These are phyloP conservation scores for Erigeron canadensis DNA, from an alignment of 129 eudicot genomes.

Conservation along the genomic window DNA sequence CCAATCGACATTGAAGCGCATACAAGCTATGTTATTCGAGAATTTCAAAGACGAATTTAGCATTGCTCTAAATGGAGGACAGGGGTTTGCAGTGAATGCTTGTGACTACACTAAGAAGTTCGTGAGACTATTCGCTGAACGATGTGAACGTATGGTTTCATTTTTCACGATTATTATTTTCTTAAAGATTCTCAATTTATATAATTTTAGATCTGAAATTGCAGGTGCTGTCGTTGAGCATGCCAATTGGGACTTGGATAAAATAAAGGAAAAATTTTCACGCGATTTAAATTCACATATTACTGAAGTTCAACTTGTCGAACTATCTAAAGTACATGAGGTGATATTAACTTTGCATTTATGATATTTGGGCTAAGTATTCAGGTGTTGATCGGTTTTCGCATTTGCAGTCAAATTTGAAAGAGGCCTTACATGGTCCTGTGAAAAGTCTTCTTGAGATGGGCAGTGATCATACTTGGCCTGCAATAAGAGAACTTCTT, in stretches of 20 bases:
- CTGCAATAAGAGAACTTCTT: constrained; percentile 73
- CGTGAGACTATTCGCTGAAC: constrained; percentile 53
- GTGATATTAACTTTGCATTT: constrained; percentile 27
- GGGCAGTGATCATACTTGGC: constrained; percentile 81
- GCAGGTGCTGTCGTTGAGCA: constrained; percentile 66
- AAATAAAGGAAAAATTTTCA: constrained; percentile 62
- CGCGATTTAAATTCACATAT: constrained; percentile 74
- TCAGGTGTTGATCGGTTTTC: no score
- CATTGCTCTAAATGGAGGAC: constrained; percentile 59
- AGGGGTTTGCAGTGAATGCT: constrained; percentile 70
- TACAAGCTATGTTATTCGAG: constrained; percentile 58
- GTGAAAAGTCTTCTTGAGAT: constrained; percentile 76
- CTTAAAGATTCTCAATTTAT: no score
- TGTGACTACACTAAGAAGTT: constrained; percentile 46
- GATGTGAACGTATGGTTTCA: constrained; percentile 82
- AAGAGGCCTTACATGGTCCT: constrained; percentile 62
- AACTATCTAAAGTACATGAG: constrained; percentile 78
- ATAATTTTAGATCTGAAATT: no score
- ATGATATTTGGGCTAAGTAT: neutral
- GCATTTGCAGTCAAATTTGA: constrained; percentile 50
- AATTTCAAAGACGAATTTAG: constrained; percentile 64
- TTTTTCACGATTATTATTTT: no score
- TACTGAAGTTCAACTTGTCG: constrained; percentile 52
- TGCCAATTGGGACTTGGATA: constrained; percentile 75
- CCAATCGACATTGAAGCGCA: constrained; percentile 68